Base-by-base conservation (phyloP, 805 yeast species). In the Wickerhamomyces kurtzmanii region DNA sequence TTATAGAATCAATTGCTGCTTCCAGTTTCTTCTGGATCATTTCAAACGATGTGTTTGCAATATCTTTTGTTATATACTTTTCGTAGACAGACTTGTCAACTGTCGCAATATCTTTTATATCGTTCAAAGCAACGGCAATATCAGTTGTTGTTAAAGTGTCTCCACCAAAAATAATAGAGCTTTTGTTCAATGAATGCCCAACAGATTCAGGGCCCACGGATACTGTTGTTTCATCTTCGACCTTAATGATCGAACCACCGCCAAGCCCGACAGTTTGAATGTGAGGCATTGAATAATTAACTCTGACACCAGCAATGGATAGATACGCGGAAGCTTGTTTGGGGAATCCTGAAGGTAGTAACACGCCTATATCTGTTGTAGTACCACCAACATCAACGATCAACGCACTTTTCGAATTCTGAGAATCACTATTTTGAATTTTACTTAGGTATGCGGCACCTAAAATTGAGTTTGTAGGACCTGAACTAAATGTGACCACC, bases 361-460 rank as follows among this genome's bases (percentile, higher is more conserved):
- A 37, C 32, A 58, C 34, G 6, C 68, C 67, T 5, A 59, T 62
- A 37, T 61, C 67, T n/a, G 65, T 45, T 6, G 68, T 61, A 12
- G 68, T 61, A 12, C 67, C 68, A 6, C 68, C 68, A 22, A 61
- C 51, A 37, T 61, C 68, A 22, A 51, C 53, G 8, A 61, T 62
- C 29, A 57, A 32, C 11, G 51, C 42, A 25, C 39, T 33, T 16
- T 38, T 37, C 7, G 42, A 45, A 8, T 31, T 49, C 43, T n/a
- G 50, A 10, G 8, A 8, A 10, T 18, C 10, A 10, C 10, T 18
- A 10, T 18, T 18, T 18, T 18, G 20, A 8, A 18, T 33, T 28
- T 57, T 53, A 31, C 64, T 57, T 11, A 61, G 40, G 30, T 58
- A 55, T 2, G 62, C 50, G 3, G 67, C 67, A 21, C 62, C 62